phyloP scores from a whole-genome alignment of 225 moss, liverwort and hornwort genomes.

The Bryoerythrophyllum caledonicum region DNA sequence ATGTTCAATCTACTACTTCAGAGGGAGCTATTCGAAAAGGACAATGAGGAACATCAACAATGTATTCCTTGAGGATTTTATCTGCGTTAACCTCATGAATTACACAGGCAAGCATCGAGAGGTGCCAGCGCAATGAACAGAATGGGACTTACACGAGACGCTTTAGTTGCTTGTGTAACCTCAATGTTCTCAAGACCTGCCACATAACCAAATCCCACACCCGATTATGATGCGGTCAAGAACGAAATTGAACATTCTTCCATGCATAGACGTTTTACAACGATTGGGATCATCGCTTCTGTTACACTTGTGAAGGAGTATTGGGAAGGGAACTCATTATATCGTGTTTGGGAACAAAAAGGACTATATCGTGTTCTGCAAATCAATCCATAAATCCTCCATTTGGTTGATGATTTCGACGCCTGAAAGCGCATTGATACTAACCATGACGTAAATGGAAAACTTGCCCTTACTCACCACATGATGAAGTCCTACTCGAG shows the following conservation, averaged over 20 bases:
- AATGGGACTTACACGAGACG: constrained; percentile 79
- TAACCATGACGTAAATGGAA: not conserved
- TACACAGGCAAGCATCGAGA: not conserved
- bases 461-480: constrained; percentile 54
- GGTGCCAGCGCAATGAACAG: not conserved
- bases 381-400: not conserved
- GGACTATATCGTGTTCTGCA: not conserved
- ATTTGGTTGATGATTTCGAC: not conserved
- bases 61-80: not conserved
- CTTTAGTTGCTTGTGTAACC: constrained; percentile 79
- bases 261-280: not conserved
- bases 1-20: constrained; percentile 4
- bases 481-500: constrained; percentile 97
- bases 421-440: not conserved
- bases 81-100: not conserved
- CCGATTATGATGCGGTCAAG: constrained; percentile 8
- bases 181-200: constrained; percentile 87
- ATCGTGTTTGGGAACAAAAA: not conserved
- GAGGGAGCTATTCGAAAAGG: not conserved
- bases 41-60: not conserved
- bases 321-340: not conserved
- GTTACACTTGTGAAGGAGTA: not conserved
- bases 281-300: not conserved
- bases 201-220: constrained; percentile 23
- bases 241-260: not conserved